Percentiles rank a stretch among this genome's conserved stretches.
These are phyloP conservation scores for Sporobolomyces pararoseus DNA, from an alignment of 768 basidiomycete genomes.

Conservation along the genomic window DNA sequence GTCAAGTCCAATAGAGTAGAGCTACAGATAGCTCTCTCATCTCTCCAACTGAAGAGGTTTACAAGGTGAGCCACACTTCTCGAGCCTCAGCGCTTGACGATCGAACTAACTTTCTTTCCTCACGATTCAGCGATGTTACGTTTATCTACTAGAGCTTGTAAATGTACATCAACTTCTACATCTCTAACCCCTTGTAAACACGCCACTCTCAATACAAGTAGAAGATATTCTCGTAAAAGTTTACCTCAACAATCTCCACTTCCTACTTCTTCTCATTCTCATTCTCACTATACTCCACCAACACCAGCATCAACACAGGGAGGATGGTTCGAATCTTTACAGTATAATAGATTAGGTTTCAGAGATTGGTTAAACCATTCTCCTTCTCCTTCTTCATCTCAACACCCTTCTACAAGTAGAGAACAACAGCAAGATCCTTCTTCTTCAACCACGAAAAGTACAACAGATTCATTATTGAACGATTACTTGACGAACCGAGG, in stretches of 20 bases:
- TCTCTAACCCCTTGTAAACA: slow-evolving; percentile 26
- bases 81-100: not conserved
- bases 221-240: not conserved
- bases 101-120: not conserved
- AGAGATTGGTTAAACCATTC: slow-evolving; percentile 3
- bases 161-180: slow-evolving; percentile 31
- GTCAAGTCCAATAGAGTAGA: too few species aligned
- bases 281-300: not conserved
- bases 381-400: not conserved
- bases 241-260: not conserved
- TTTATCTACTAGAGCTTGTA: slow-evolving; percentile 1
- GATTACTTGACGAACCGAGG: slow-evolving; percentile 17
- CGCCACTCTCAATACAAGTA: not conserved
- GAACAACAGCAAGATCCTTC: too few species aligned
- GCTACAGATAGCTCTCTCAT: too few species aligned
- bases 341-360: not conserved
- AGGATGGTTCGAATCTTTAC: slow-evolving; percentile 10
- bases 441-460: not conserved
- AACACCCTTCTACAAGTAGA: too few species aligned
- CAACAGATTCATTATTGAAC: not conserved
- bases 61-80: not conserved
- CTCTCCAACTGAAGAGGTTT: too few species aligned
- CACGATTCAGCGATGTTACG: not conserved
- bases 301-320: not conserved
- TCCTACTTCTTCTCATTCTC: not conserved